Base-by-base conservation (phyloP, 768 basidiomycete genomes). In the Zangia roseola region DNA sequence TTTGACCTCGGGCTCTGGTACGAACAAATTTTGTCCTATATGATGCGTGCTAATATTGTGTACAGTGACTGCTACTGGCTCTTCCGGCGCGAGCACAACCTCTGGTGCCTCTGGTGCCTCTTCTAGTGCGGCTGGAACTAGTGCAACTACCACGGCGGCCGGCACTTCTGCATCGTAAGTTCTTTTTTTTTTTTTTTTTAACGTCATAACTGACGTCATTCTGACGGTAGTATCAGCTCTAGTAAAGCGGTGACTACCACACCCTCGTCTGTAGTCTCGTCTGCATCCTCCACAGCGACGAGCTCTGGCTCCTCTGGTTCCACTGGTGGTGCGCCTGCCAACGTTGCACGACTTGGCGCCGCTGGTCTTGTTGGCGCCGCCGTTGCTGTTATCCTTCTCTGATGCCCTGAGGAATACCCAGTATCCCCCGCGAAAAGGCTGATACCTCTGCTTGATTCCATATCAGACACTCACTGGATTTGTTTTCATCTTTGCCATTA, bases 341-440 rank as follows among this genome's bases (percentile, higher is more conserved):
- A 74, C 14, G 47, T 67, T 40, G 59, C 77, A 40, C 76, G 71
- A 28, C 71, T 77, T 41, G 76, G 73, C 35, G 53, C 72, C 39
- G 69, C 75, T 37, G 82, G 73, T 44, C 28, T 62, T 12, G 47
- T 53, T 39, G 67, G 65, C 39, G 74, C 61, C 6, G 65, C 61
- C n/a, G 52, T 71, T 26, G 74, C 62, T 45, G 76, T 69, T 37
- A 48, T 77, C 45, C 57, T 76, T 38, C 62, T 69, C 33, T 78
- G 60, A 69, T 36, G 1, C 20, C 16, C 10, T 10, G 12, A 6
- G 37, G 44, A n/a, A 34, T 38, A 19, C 5, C 16, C 21, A 30
- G 28, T 45, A 20, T 6, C 19, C 35, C 31, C 24, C 8, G 10
- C 31, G 44, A 61, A 58, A 53, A 43, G 45, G 50, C 43, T 49